Evolutionary conservation across 129 eudicot species (phyloP), one percentile per base, ranked within the genome.

Genomic region (Flaveria sonorensis): DNA sequence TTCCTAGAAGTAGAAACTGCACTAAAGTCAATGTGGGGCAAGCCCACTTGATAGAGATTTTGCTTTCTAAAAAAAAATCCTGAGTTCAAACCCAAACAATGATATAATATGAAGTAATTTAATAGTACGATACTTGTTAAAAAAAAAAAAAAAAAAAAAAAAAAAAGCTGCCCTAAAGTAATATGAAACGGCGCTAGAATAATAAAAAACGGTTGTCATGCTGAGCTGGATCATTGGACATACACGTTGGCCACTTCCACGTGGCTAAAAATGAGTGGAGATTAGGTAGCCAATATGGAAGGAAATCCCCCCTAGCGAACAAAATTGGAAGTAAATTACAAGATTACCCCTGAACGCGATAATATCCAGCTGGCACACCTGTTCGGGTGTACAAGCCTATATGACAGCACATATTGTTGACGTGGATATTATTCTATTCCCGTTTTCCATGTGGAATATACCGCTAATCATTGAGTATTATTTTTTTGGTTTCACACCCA

Each of bases 361-460:
- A 67, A 18, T 21, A 42, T 68, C 74, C 84, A 56, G 65, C 76
- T 74, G 80, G 84, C 84, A 79, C 13, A 53, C 43, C 23, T 52
- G 21, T 52, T n/a, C 19, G 40, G 40, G 40, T 36, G 2, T 10
- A 51, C 39, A 52, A 28, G 48, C 20, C 19, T 63, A 65, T 53
- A 21, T 66, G 68, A 51, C 75, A 81, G 77, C 77, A 42, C 67
- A 67, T 0, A 82, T 51, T 71, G 64, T 14, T 82, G 82, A 82
- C 82, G 82, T 82, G 85, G 82, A 76, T 45, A 68, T 77, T 70
- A 82, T 82, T 77, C 81, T 77, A 71, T 75, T 63, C 85, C 82
- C 78, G 63, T 77, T 76, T 76, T 71, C 85, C 81, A 76, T 70
- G 82, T 70, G 85, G 74, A 65, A 82, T 72, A 77, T 65, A 53